Evolutionary conservation across 768 basidiomycete species (phyloP).

Genomic region (Boletus subcaerulescens): DNA sequence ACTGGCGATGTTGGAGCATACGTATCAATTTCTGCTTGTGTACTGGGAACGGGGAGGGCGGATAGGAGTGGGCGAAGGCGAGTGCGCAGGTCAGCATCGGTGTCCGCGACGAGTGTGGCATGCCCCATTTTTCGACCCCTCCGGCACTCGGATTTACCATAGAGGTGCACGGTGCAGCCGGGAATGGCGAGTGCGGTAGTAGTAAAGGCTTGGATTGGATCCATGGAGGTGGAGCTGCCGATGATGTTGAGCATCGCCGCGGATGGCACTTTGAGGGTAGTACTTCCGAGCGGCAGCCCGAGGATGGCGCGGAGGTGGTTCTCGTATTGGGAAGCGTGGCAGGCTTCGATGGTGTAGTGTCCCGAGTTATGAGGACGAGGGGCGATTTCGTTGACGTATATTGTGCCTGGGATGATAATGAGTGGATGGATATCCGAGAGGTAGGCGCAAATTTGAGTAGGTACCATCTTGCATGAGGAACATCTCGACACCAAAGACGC

Average conservation of each 20-base stretch:
- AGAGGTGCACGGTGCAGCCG: constrained; percentile 84
- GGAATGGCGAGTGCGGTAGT: constrained; percentile 62
- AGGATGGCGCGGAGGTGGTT: constrained; percentile 96
- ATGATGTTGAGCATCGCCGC: constrained; percentile 94
- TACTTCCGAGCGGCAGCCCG: constrained; percentile 84
- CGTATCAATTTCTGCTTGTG: constrained; percentile 45
- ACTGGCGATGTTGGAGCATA: constrained; percentile 48
- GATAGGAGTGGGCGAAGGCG: constrained; percentile 74
- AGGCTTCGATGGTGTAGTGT: constrained; percentile 98
- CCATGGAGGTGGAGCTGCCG: constrained; percentile 68
- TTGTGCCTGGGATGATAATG: constrained; percentile 46
- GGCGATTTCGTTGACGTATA: constrained; percentile 95
- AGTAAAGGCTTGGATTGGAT: constrained; percentile 54
- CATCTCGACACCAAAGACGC: constrained; percentile 98
- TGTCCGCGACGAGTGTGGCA: constrained; percentile 81
- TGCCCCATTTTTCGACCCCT: constrained; percentile 98
- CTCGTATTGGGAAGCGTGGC: constrained; percentile 94
- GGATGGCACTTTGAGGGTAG: constrained; percentile 80
- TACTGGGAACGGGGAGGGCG: constrained; percentile 47
- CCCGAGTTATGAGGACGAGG: constrained; percentile 98
- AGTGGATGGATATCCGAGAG: not conserved
- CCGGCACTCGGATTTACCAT: constrained; percentile 89
- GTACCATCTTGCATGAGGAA: constrained; percentile 86
- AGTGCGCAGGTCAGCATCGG: constrained; percentile 67
- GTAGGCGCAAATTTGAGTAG: not conserved